Evolutionary conservation across 129 eudicot species (phyloP), one percentile per base, ranked within the genome.

Genomic region (Tagetes erecta): DNA sequence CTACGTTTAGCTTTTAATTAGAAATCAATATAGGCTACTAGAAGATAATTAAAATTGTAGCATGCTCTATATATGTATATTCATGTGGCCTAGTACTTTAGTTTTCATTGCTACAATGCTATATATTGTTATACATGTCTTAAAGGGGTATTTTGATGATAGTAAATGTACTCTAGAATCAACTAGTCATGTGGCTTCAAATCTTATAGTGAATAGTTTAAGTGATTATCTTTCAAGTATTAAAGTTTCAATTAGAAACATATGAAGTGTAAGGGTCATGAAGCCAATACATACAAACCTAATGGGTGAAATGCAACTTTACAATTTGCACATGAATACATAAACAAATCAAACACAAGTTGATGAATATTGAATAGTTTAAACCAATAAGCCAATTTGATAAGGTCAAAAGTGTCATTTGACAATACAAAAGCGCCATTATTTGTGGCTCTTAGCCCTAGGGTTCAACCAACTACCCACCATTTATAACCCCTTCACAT

Each of bases 391-490:
- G 75, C 37, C 64, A 47, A 20, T 6, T 67, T 77, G 75, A 68
- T 68, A 77, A 68, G 69, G 63, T 58, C 73, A 62, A 33, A 71
- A 31, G n/a, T 63, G 67, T 60, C 41, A 63, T 11, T 77, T 64
- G 11, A 68, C 14, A 77, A 45, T 67, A 33, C 20, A 14, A 78
- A 62, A 76, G 65, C 37, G 44, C 59, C 62, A 42, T 64, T 42
- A 71, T 64, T 64, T 77, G 71, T 77, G 81, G 70, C 39, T 64
- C 65, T 31, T 34, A 33, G 11, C 63, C 50, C 13, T 62, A 79
- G 78, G 83, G 74, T 55, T 73, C 55, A 52, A 64, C 74, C 83
- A 79, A 79, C 37, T 60, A 79, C 52, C 52, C 63, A 72, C 46
- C 74, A 72, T 65, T 53, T 79, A 78, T 63, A 70, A 78, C 49